Base-by-base conservation (phyloP, 2,329 filamentous ascomycete species). In the Fusarium temperatum region DNA sequence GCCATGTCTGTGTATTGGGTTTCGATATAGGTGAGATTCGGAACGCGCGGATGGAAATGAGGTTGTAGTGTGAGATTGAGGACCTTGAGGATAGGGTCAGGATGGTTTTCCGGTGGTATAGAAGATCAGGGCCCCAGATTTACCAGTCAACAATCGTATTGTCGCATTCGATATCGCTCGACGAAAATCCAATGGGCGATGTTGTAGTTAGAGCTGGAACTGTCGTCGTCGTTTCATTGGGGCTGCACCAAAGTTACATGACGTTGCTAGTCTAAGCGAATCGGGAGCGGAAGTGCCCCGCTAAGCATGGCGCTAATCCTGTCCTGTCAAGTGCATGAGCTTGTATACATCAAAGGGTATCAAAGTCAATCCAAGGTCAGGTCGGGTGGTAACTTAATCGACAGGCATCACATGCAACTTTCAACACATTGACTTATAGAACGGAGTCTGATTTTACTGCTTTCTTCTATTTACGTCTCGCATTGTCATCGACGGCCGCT, bases 401-500 rank as follows among this genome's bases (percentile, higher is more conserved):
- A 48, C 41, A 58, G 32, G 48, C 24, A 53, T 68, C 47, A 63
- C 42, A 35, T 28, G 17, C 18, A 47, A 28, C 28, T 18, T 42
- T 53, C 17, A 41, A 53, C 28, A 12, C 32, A 59, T 47, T 51
- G 50, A 36, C n/a, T 74, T 65, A 53, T 74, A 74, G 72, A 75
- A 75, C 72, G 44, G 26, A 63, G 61, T 74, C 72, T 70, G 36
- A 70, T 76, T 80, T 80, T 81, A 80, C 77, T 78, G 68, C 71
- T 79, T 81, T 80, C 71, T 64, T 73, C 66, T 75, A 66, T 79
- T 81, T 77, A 62, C 48, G 57, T 67, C 63, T 70, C 56, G 72
- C 55, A 39, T 73, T 68, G 83, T 81, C 83, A 84, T 81, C 86
- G 83, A 66, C 82, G 84, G 57, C 82, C 84, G 72, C 86, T 86